Evolutionary conservation across 163 green algal species (phyloP), one percentile per base, ranked within the genome.

Genomic region (Chloromonas sp.): DNA sequence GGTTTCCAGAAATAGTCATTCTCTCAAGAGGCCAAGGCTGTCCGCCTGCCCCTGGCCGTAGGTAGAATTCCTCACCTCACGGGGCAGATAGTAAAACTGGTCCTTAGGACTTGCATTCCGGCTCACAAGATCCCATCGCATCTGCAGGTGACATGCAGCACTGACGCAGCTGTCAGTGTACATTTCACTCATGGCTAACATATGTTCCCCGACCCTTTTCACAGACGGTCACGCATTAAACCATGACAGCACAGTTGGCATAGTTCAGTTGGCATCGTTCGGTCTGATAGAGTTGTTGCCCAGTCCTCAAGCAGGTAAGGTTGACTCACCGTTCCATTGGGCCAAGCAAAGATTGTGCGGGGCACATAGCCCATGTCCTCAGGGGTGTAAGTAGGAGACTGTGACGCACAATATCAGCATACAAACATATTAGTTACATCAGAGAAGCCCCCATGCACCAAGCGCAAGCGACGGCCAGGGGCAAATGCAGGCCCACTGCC

Each of bases 341-440:
- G 79, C 78, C 86, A 82, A n/a, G 83, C 83, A 60, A 89, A 89
- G 57, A 89, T 62, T 3, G 84, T 81, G 0, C 83, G 61, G 1
- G 86, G 86, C 70, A 89, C 57, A 71, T 87, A 86, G 76, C 85
- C 81, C 11, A 0, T n/a, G 0, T 74, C n/a, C 1, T 60, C 70
- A 0, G 86, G 83, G 2, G 57, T 61, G 60, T 81, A 81, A 11
- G 14, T 59, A n/a, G 66, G 36, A 82, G 85, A 82, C 0, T 60
- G 60, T 2, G 71, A 14, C 58, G 57, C 5, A 36, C 36, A 11
- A 77, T n/a, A 77, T 11, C 36, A 36, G 36, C 36, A 36, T 36
- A 36, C 36, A 36, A 36, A 36, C 36, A 36, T 36, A 36, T 11
- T 71, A 36, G 36, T 36, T 36, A 36, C 36, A 36, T 36, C 36